Percentiles rank a stretch among this genome's conserved stretches.
Conservation (phyloP, 345 rosid genomes). For the Corchorus olitorius region DNA sequence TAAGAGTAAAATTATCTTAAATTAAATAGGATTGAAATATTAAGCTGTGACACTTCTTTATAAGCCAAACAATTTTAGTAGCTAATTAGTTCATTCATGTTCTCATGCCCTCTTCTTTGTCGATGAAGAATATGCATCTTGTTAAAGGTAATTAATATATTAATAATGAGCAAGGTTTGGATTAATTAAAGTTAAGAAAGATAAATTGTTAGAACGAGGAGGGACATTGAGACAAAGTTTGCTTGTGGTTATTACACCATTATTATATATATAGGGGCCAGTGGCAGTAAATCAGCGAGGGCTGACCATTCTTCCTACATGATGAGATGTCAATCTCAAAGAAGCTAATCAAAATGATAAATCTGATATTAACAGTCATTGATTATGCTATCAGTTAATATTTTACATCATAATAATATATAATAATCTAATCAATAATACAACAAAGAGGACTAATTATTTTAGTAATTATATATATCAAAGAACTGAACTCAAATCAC, state of each 20-base stretch:
- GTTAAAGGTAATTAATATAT: not conserved
- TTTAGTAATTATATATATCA: not conserved
- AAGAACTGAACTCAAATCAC: not conserved
- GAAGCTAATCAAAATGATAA: not conserved
- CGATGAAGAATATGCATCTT: not conserved
- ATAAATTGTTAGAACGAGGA: not conserved
- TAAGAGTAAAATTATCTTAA: no score
- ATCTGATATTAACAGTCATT: not conserved
- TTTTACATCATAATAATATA: not conserved
- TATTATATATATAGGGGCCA: no score
- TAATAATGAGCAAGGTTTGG: not conserved
- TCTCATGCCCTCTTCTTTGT: not conserved
- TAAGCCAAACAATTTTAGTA: not conserved
- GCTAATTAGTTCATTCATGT: not conserved
- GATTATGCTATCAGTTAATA: not conserved
- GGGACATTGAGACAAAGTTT: conserved; percentile 10
- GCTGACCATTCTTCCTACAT: not conserved
- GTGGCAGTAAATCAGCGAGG: not conserved
- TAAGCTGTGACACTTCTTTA: no score
- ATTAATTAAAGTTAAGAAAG: not conserved
- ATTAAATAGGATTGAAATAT: no score
- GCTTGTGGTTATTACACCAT: not conserved
- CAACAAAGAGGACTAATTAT: not conserved
- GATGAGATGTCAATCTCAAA: conserved; percentile 28
- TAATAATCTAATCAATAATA: not conserved